These are phyloP conservation scores for Nymphaea thermarum DNA, from an alignment of 164 flowering plant genomes.

Conservation along the genomic window DNA sequence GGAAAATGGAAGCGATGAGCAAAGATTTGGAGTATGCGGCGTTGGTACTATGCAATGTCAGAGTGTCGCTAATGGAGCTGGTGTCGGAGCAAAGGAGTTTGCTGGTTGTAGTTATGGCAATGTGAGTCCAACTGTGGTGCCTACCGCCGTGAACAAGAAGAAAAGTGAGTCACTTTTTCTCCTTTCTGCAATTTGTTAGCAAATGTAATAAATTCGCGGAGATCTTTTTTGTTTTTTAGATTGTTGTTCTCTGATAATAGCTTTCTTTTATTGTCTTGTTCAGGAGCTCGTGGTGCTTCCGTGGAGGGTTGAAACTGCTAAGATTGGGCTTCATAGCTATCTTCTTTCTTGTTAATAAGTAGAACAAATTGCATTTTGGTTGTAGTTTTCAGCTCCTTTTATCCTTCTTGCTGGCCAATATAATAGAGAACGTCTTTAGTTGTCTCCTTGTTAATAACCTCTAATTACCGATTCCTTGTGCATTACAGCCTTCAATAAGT, in stretches of 20 bases:
- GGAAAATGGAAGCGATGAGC: conserved; percentile 20
- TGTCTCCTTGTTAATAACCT: not conserved
- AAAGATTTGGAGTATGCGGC: conserved; percentile 47
- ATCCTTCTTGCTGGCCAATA: not conserved
- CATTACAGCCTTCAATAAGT: not conserved
- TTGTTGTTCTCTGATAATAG: not conserved
- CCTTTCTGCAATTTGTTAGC: not conserved
- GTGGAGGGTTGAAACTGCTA: not conserved
- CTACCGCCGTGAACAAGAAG: conserved; percentile 23
- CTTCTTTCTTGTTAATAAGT: not conserved
- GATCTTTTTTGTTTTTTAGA: not conserved
- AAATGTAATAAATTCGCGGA: not conserved
- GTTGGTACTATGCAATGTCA: conserved; percentile 52
- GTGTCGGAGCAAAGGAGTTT: conserved; percentile 17
- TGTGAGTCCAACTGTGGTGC: conserved; percentile 10
- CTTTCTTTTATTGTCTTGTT: not conserved
- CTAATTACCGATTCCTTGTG: not conserved
- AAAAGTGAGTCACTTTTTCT: conserved; percentile 30
- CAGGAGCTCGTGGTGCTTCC: not conserved
- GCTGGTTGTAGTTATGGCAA: conserved; percentile 27
- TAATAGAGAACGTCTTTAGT: not conserved
- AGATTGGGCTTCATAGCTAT: not conserved
- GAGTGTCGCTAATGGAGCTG: conserved; percentile 20
- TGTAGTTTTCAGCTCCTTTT: not conserved
- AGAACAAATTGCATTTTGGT: not conserved